These are phyloP conservation scores for Medakamo hakoo DNA, from an alignment of 139 green algal genomes.

Conservation along the genomic window DNA sequence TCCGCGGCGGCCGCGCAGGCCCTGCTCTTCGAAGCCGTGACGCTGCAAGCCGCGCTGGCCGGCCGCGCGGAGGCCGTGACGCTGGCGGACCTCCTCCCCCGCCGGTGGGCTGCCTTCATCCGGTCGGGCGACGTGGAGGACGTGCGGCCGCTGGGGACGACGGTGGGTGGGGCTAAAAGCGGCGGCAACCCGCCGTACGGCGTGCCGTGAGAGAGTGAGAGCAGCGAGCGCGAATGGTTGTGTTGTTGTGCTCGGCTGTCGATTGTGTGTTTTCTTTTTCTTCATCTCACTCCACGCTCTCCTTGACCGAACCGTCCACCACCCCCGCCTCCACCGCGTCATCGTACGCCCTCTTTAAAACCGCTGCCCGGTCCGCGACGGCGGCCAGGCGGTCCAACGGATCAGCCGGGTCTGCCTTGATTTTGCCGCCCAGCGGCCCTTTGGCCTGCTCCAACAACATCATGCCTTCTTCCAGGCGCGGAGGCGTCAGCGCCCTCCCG, in stretches of 20 bases:
- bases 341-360: neutral
- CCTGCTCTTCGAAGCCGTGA: slow-evolving; percentile 4
- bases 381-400: neutral
- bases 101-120: slow-evolving; percentile 75
- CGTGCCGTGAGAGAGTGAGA: neutral
- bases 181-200: neutral
- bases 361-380: neutral
- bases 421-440: neutral
- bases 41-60: slow-evolving; percentile 38
- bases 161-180: too few species aligned
- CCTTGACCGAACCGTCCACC: too few species aligned
- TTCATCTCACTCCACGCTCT: neutral
- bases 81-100: slow-evolving; percentile 65
- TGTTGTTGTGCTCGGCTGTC: neutral
- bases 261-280: neutral
- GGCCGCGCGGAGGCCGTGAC: slow-evolving; percentile 35
- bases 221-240: neutral
- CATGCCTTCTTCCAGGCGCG: slow-evolving; percentile 23
- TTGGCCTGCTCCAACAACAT: slow-evolving; percentile 14
- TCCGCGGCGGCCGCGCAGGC: neutral
- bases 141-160: slow-evolving; percentile 25
- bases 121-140: slow-evolving; percentile 50
- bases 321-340: neutral
- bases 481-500: slow-evolving; percentile 4
- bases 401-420: neutral